These are phyloP conservation scores for Bacidia gigantensis DNA, from an alignment of 495 filamentous ascomycete species.

Conservation along the genomic window DNA sequence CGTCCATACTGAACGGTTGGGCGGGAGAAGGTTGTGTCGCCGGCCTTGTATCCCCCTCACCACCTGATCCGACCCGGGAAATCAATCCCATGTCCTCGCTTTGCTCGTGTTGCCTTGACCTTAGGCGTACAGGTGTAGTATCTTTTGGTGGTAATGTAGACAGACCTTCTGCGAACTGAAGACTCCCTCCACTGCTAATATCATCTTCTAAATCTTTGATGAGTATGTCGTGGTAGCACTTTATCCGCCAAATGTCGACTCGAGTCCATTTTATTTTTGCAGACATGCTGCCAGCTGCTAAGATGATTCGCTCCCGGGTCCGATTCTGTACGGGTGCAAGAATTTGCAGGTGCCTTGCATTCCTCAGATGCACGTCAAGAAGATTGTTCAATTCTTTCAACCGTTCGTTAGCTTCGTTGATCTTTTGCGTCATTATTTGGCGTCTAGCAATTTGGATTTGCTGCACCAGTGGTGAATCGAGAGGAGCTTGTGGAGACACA, in stretches of 20 bases:
- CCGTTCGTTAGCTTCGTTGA: conserved; percentile 71
- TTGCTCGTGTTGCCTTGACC: background rate
- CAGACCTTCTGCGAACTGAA: background rate
- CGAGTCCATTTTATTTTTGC: conserved; percentile 86
- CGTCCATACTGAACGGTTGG: conserved; percentile 20
- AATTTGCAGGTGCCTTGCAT: conserved; percentile 84
- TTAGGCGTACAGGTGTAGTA: background rate
- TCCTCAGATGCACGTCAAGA: conserved; percentile 69
- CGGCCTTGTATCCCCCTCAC: conserved; percentile 18
- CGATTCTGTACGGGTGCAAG: conserved; percentile 77
- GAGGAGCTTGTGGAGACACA: conserved; percentile 45
- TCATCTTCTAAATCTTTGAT: conserved; percentile 76
- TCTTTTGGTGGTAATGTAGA: conserved; percentile 8
- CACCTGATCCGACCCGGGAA: conserved; percentile 18
- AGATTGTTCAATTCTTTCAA: conserved; percentile 56
- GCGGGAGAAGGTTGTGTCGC: conserved; percentile 16
- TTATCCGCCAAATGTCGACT: conserved; percentile 85
- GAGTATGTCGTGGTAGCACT: conserved; percentile 81
- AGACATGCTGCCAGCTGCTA: conserved; percentile 71
- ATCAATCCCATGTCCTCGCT: conserved; percentile 1
- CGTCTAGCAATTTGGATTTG: conserved; percentile 71
- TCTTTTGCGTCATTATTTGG: conserved; percentile 69
- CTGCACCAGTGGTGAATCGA: conserved; percentile 66
- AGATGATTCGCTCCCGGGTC: conserved; percentile 71
- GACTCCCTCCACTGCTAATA: conserved; percentile 7